These are phyloP conservation scores for Yarrowia divulgata DNA, from an alignment of 805 yeast genomes.

Conservation along the genomic window DNA sequence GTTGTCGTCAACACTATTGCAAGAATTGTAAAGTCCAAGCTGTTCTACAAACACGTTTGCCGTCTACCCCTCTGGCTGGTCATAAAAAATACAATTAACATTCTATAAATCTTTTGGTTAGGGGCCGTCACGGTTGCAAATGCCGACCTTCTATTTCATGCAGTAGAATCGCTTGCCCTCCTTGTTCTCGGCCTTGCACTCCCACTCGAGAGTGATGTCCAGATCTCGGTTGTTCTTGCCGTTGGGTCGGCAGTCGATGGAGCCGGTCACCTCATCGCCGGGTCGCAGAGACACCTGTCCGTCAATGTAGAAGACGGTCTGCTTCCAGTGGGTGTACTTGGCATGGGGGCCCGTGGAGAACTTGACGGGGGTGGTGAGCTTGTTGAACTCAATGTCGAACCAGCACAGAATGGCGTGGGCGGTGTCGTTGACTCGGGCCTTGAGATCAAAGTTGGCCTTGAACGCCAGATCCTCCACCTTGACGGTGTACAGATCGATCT, in stretches of 20 bases:
- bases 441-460: slow-evolving; percentile 69
- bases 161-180: slow-evolving; percentile 36
- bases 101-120: slow-evolving; percentile 8
- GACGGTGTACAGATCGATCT: slow-evolving; percentile 89
- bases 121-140: not conserved
- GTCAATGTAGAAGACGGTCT: slow-evolving; percentile 88
- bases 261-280: slow-evolving; percentile 79
- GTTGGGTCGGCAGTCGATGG: slow-evolving; percentile 79
- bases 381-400: slow-evolving; percentile 91
- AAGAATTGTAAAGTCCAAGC: too few relatives aligned
- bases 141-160: slow-evolving; percentile 17
- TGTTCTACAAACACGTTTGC: too few relatives aligned
- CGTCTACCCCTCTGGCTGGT: not conserved
- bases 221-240: slow-evolving; percentile 82
- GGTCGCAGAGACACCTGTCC: slow-evolving; percentile 77
- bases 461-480: slow-evolving; percentile 82
- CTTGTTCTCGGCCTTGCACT: slow-evolving; percentile 54
- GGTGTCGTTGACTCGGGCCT: slow-evolving; percentile 77
- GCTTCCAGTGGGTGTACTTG: slow-evolving; percentile 98
- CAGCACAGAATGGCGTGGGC: slow-evolving; percentile 91
- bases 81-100: slow-evolving; percentile 16
- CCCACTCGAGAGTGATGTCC: slow-evolving; percentile 74
- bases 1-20: too few relatives aligned
- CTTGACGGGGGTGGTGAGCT: slow-evolving; percentile 58
- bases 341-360: slow-evolving; percentile 96